These are phyloP conservation scores for Zalerion maritima DNA, from an alignment of 495 filamentous ascomycete genomes.

Conservation along the genomic window DNA sequence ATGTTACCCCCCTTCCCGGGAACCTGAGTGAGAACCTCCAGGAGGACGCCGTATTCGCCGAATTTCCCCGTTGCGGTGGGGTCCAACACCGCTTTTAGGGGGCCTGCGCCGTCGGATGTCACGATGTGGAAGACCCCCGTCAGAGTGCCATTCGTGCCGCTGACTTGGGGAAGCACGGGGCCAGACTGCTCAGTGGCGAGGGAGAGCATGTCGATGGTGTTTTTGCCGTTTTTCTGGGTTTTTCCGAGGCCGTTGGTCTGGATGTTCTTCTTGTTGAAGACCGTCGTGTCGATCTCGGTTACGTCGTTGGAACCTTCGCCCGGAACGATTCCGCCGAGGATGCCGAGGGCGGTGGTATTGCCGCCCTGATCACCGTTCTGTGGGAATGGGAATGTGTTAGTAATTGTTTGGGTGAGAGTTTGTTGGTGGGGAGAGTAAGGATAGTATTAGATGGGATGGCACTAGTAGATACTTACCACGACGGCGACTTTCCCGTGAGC, in stretches of 20 bases:
- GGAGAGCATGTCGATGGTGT: conserved; percentile 9
- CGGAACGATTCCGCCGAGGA: conserved; percentile 13
- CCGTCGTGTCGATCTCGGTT: conserved; percentile 14
- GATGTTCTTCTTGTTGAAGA: conserved; percentile 10
- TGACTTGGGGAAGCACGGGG: conserved; percentile 20
- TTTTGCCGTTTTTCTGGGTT: conserved; percentile 9
- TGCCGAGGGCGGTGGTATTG: conserved; percentile 14
- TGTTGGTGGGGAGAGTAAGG: too few species aligned
- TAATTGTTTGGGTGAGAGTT: background rate
- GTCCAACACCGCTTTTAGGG: conserved; percentile 22
- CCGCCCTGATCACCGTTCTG: conserved; percentile 13
- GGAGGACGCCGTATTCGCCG: conserved; percentile 11
- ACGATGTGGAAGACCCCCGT: conserved; percentile 23
- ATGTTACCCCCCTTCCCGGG: conserved; percentile 19
- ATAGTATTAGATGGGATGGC: too few species aligned
- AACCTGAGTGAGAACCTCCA: conserved; percentile 9
- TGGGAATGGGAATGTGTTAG: background rate
- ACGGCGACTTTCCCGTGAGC: conserved; percentile 16
- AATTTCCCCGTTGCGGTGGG: conserved; percentile 20
- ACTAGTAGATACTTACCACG: too few species aligned
- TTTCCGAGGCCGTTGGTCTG: conserved; percentile 11
- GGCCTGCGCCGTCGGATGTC: conserved; percentile 25
- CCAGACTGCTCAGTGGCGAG: conserved; percentile 21
- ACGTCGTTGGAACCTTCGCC: conserved; percentile 8
- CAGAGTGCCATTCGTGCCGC: conserved; percentile 15